Conservation (phyloP, 1,284 basidiomycete species). For the Malassezia equina region DNA sequence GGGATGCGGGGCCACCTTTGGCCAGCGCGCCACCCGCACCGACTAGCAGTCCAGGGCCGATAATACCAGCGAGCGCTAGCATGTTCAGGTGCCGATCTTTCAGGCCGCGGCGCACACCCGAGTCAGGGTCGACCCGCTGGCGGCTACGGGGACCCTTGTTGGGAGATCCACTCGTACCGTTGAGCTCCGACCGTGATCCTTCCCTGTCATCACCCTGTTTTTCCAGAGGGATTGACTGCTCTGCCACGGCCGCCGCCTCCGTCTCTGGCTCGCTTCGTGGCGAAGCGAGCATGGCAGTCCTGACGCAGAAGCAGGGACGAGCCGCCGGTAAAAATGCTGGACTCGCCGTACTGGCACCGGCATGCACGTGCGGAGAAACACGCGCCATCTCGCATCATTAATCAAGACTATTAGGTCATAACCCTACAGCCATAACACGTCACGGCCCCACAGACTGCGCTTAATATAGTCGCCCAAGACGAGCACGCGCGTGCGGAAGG, state of each 20-base stretch:
- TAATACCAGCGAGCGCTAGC: conserved; percentile 32
- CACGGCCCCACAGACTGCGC: conserved; percentile 36
- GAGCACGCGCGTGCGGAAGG: conserved; percentile 34
- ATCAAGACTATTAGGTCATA: too few species aligned
- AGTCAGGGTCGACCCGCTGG: conserved; percentile 8
- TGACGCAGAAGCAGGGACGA: background rate
- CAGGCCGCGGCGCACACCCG: conserved; percentile 23
- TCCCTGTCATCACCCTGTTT: background rate
- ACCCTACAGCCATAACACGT: conserved; percentile 20
- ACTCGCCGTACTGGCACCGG: background rate
- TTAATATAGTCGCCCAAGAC: conserved; percentile 42
- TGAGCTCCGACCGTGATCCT: too few species aligned
- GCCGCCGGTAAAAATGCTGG: too few species aligned
- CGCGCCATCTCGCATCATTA: too few species aligned
- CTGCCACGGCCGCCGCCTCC: background rate
- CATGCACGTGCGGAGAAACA: background rate
- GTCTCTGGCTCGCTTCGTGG: background rate
- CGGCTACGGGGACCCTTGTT: too few species aligned
- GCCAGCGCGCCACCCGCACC: conserved; percentile 25
- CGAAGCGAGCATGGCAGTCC: background rate
- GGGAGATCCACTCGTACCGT: background rate
- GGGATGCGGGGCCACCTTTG: conserved; percentile 28
- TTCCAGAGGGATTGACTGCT: background rate
- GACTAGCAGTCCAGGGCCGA: conserved; percentile 34
- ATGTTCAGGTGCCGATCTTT: conserved; percentile 31